Evolutionary conservation across 2,329 filamentous ascomycete species (phyloP).

Genomic region (Neonectria ditissima): DNA sequence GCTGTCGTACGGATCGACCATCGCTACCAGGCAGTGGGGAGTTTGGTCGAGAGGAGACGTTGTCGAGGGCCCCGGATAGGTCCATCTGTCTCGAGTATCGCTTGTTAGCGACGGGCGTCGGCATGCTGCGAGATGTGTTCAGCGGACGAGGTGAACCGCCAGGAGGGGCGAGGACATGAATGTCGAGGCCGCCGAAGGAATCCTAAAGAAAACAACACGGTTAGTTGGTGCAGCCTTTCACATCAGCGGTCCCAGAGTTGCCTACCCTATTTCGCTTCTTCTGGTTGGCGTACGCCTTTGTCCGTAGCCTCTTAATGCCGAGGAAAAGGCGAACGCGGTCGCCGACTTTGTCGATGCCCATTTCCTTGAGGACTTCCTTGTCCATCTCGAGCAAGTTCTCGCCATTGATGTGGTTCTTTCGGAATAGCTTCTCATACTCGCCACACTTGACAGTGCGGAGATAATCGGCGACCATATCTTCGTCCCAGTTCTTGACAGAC

Average conservation of each 20-base stretch:
- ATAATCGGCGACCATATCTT: slow-evolving; percentile 92
- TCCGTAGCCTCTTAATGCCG: slow-evolving; percentile 85
- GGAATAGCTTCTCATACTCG: slow-evolving; percentile 91
- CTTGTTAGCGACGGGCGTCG: slow-evolving; percentile 59
- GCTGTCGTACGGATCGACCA: slow-evolving; percentile 60
- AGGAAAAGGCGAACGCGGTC: slow-evolving; percentile 93
- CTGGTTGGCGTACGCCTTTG: slow-evolving; percentile 79
- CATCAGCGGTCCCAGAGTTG: slow-evolving; percentile 27
- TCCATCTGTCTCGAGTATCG: slow-evolving; percentile 74
- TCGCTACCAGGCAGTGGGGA: slow-evolving; percentile 73
- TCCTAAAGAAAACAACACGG: slow-evolving; percentile 66
- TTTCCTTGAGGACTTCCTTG: slow-evolving; percentile 94
- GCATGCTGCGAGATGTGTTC: slow-evolving; percentile 64
- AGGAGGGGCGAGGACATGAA: slow-evolving; percentile 59
- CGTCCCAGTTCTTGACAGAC: slow-evolving; percentile 87
- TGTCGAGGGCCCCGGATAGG: slow-evolving; percentile 59
- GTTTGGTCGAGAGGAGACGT: slow-evolving; percentile 73
- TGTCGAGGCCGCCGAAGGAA: slow-evolving; percentile 84
- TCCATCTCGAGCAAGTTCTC: slow-evolving; percentile 98
- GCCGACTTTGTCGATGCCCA: slow-evolving; percentile 98
- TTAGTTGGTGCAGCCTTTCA: slow-evolving; percentile 22
- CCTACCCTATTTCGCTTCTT: slow-evolving; percentile 88
- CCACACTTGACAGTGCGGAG: slow-evolving; percentile 90
- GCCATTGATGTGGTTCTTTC: slow-evolving; percentile 95
- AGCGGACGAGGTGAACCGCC: slow-evolving; percentile 65